phyloP scores from a whole-genome alignment of 208 protist genomes.

The Trypanosoma mega region DNA sequence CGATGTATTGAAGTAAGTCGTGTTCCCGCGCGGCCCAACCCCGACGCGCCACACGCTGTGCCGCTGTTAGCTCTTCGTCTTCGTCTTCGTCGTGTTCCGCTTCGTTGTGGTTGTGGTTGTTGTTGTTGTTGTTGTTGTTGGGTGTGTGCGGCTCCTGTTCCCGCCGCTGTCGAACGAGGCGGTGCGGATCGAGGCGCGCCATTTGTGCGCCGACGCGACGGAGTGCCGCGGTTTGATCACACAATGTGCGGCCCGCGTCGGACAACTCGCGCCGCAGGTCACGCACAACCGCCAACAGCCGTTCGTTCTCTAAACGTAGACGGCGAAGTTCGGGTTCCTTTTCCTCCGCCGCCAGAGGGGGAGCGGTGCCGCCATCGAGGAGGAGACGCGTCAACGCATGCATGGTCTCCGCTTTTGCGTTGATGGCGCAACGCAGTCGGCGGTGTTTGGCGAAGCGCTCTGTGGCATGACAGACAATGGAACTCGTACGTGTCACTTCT shows the following conservation, averaged over 20 bases:
- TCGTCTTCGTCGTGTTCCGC: not conserved
- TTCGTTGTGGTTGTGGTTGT: not conserved
- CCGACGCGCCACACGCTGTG: conserved; percentile 7
- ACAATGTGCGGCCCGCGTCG: conserved; percentile 42
- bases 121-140: not conserved
- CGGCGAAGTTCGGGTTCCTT: too few relatives aligned
- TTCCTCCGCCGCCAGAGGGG: conserved; percentile 16
- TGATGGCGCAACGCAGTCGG: conserved; percentile 21
- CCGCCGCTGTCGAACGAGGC: conserved; percentile 44
- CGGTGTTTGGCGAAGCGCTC: conserved; percentile 19
- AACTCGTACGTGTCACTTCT: too few relatives aligned
- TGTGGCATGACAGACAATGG: too few relatives aligned
- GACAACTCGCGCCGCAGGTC: conserved; percentile 62
- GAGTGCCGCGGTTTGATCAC: conserved; percentile 59
- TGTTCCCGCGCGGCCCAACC: conserved; percentile 11
- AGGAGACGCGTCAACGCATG: not conserved
- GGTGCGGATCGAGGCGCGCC: conserved; percentile 53
- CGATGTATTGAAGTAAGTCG: conserved; percentile 19
- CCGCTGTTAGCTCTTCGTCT: conserved; percentile 1
- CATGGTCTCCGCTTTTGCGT: conserved; percentile 21
- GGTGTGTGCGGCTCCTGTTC: too few relatives aligned
- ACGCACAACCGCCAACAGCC: conserved; percentile 35
- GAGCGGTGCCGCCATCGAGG: not conserved
- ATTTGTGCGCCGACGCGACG: conserved; percentile 39
- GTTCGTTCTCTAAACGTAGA: conserved; percentile 57